These are phyloP conservation scores for Acacia concinna DNA, from an alignment of 331 rosid species.

Conservation along the genomic window DNA sequence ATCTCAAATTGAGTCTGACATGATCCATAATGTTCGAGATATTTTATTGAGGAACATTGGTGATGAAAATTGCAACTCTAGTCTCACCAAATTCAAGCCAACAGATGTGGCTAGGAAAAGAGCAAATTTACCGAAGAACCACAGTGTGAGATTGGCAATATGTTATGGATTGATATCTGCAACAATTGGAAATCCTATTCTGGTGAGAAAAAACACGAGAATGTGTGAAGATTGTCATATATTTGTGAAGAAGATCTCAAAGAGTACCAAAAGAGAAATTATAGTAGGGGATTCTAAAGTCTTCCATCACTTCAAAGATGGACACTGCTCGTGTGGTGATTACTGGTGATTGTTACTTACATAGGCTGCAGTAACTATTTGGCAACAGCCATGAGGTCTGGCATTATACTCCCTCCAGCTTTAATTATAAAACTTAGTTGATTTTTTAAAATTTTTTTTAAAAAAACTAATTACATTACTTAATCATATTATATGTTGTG, in stretches of 20 bases:
- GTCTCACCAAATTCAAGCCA: conserved; percentile 46
- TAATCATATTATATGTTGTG: too few species aligned
- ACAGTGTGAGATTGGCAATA: conserved; percentile 61
- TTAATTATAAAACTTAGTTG: too few species aligned
- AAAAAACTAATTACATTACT: too few species aligned
- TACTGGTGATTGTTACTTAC: conserved; percentile 46
- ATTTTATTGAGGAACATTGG: conserved; percentile 35
- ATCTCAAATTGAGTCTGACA: conserved; percentile 45
- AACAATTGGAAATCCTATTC: conserved; percentile 46
- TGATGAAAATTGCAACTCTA: conserved; percentile 26
- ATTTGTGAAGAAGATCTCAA: conserved; percentile 47
- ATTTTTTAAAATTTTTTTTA: too few species aligned
- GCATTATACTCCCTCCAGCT: too few species aligned
- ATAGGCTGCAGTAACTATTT: background rate
- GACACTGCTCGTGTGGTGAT: conserved; percentile 58
- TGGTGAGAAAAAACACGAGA: conserved; percentile 57
- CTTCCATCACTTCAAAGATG: conserved; percentile 58
- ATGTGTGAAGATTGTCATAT: conserved; percentile 57
- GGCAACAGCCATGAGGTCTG: background rate
- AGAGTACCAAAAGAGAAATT: conserved; percentile 44
- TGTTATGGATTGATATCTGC: conserved; percentile 61
- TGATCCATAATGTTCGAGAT: conserved; percentile 42
- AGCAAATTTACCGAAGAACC: conserved; percentile 39
- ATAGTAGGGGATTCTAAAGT: conserved; percentile 59
- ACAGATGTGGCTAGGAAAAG: conserved; percentile 36